Evolutionary conservation across 306 rosid species (phyloP), one percentile per base, ranked within the genome.

Genomic region (Corylus heterophylla): DNA sequence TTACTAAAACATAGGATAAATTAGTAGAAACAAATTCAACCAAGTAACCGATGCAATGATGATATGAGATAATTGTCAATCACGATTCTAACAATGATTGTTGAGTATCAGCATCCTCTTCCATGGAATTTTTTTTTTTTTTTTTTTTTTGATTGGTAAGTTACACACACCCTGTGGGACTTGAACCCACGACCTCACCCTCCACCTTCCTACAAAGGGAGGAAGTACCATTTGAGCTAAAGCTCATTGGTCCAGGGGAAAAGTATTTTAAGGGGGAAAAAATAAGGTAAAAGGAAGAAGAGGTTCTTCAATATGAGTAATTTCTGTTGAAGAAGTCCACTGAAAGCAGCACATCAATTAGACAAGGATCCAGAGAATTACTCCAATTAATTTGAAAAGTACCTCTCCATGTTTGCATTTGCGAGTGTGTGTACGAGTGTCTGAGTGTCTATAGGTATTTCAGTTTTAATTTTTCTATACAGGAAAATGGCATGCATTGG

Each of bases 1-100:
- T 66, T 17, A 56, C 10, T n/a, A 54, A 56, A 80, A 39, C 80
- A 70, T 54, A 35, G 29, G 48, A 47, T 74, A 66, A 29, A 63
- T 22, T 29, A 20, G 47, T 11, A 54, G 39, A 47, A 69, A 45
- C 7, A 69, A 69, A 68, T 68, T 59, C 58, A 51, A 49, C 58
- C 78, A 75, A 42, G 67, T 14, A 45, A 63, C 22, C 49, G 27
- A 71, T 42, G 42, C 35, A 8, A 12, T 63, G 71, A 14, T 68
- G 48, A 59, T 59, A 12, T 25, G 16, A 59, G 17, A 27, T 25
- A 59, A 22, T 12, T 25, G 35, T 25, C 17, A 59, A 25, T 59
- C 67, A 11, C 11, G 39, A 27, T 29, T 18, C 18, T 16, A 13
- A 52, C 5, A 59, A 25, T 11, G 67, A 59, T 59, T 22, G 22